These are phyloP conservation scores for Tremellales sp. DNA, from an alignment of 1,284 basidiomycete genomes.

Conservation along the genomic window DNA sequence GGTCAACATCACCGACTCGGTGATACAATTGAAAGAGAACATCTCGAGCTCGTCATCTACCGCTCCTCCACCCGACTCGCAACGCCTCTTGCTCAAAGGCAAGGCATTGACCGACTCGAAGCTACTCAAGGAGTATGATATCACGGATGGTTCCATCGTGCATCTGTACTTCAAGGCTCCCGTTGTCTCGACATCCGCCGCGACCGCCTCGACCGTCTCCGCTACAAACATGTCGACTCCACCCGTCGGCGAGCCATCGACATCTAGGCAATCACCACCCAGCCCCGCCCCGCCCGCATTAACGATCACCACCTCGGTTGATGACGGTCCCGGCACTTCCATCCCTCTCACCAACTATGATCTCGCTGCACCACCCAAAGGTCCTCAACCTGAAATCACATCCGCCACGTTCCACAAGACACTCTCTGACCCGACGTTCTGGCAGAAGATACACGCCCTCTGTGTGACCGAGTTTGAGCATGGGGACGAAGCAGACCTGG, in stretches of 20 bases:
- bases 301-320: conserved; percentile 46
- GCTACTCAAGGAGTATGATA: conserved; percentile 78
- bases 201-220: conserved; percentile 8
- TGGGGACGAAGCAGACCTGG: conserved; percentile 57
- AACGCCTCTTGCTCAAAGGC: conserved; percentile 82
- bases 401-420: conserved; percentile 58
- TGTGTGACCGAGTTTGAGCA: conserved; percentile 64
- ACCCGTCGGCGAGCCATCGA: conserved; percentile 12
- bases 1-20: conserved; percentile 68
- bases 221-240: conserved; percentile 1
- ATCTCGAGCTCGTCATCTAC: conserved; percentile 58
- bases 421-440: conserved; percentile 69
- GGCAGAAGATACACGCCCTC: conserved; percentile 64
- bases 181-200: conserved; percentile 7
- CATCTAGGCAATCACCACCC: conserved; percentile 15
- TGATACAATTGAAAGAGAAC: conserved; percentile 71
- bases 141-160: conserved; percentile 71
- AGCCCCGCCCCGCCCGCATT: conserved; percentile 46
- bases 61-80: conserved; percentile 63
- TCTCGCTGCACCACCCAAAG: conserved; percentile 26
- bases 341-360: conserved; percentile 29
- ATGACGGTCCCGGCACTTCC: conserved; percentile 36
- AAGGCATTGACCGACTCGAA: conserved; percentile 83
- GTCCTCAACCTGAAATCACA: conserved; percentile 31
- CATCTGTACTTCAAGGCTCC: conserved; percentile 71